Evolutionary conservation across 1,139 yeast genomes (phyloP).

Genomic region (Arxiozyma slooffiae): DNA sequence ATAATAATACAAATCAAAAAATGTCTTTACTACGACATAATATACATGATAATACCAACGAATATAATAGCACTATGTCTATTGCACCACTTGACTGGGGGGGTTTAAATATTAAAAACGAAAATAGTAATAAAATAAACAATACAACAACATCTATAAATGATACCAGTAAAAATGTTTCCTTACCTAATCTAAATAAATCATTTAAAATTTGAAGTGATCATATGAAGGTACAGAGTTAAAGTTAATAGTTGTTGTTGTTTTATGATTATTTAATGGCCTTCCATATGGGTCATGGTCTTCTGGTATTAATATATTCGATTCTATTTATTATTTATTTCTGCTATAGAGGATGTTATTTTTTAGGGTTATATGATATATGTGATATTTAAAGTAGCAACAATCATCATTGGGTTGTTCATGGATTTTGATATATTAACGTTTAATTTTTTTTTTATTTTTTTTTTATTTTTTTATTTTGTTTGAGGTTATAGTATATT

Average conservation of each 20-base stretch:
- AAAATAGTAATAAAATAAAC: not conserved
- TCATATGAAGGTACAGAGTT: constrained; percentile 32
- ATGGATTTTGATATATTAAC: no score
- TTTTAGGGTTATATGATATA: no score
- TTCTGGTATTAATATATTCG: not conserved
- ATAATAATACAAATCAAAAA: not conserved
- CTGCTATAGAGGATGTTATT: no score
- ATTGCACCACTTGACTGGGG: not conserved
- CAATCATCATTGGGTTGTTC: no score
- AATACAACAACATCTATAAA: constrained; percentile 3
- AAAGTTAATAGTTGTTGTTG: not conserved
- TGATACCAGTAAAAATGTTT: constrained; percentile 6
- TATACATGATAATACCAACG: not conserved
- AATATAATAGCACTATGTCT: not conserved
- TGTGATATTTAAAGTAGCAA: not conserved
- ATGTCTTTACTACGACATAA: not conserved
- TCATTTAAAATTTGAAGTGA: constrained; percentile 29
- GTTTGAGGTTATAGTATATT: not conserved
- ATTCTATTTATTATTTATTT: no score
- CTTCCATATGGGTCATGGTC: not conserved
- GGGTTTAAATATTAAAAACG: no score
- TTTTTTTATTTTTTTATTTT: no score
- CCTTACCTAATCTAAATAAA: constrained; percentile 18
- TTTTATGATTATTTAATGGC: no score
- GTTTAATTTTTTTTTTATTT: no score